Percentiles rank a stretch among this genome's conserved stretches.
phyloP scores from a whole-genome alignment of 2,329 filamentous ascomycete species.

The Lachnellula hyalina region DNA sequence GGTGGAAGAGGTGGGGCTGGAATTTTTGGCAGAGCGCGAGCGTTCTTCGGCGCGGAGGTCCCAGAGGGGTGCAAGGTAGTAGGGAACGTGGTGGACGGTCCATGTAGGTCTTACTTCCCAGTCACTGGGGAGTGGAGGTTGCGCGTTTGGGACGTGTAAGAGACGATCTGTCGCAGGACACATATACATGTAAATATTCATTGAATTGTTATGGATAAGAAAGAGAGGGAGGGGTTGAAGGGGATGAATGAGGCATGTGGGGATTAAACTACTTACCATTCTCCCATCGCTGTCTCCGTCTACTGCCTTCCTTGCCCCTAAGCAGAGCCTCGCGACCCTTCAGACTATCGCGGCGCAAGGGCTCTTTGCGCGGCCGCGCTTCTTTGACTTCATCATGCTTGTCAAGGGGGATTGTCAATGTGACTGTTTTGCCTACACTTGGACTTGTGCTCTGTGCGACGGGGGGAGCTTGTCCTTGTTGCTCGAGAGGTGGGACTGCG shows the following conservation, averaged over 20 bases:
- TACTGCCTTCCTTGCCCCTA: constrained; percentile 86
- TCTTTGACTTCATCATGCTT: constrained; percentile 33
- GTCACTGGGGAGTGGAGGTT: constrained; percentile 76
- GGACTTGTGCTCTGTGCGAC: constrained; percentile 44
- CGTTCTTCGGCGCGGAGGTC: constrained; percentile 54
- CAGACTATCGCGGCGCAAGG: constrained; percentile 43
- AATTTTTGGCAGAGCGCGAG: constrained; percentile 29
- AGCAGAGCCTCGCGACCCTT: constrained; percentile 49
- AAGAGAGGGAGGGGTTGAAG: background rate
- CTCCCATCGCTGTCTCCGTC: constrained; percentile 86
- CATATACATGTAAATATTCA: too few relatives aligned
- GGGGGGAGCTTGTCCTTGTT: constrained; percentile 23
- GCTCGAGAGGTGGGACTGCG: constrained; percentile 46
- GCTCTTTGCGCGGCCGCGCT: constrained; percentile 25
- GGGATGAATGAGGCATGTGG: constrained; percentile 3
- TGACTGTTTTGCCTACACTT: constrained; percentile 52
- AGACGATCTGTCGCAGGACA: constrained; percentile 61
- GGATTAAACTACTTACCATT: constrained; percentile 59
- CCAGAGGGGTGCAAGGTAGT: constrained; percentile 85
- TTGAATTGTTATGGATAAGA: background rate
- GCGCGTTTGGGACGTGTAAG: constrained; percentile 76
- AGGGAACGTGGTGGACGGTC: constrained; percentile 72
- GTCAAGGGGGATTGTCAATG: constrained; percentile 73
- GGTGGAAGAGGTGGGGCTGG: background rate
- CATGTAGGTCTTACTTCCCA: constrained; percentile 81